These are phyloP conservation scores for Aspergillus sp. DNA, from an alignment of 2,329 filamentous ascomycete genomes.

Conservation along the genomic window DNA sequence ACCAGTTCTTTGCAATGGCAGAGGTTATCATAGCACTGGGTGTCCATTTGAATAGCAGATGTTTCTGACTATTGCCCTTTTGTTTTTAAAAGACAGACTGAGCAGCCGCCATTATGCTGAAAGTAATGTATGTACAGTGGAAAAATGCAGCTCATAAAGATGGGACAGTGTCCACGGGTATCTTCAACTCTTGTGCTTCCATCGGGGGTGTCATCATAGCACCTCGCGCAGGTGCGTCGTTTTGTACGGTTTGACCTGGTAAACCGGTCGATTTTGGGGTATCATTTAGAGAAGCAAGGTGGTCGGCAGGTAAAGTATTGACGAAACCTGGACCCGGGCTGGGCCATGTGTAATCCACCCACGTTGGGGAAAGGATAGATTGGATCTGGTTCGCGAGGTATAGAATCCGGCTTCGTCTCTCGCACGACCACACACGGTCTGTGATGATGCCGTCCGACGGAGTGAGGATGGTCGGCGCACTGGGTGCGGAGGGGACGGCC, in stretches of 20 bases:
- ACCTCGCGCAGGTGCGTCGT: neutral
- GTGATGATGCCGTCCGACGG: conserved; percentile 38
- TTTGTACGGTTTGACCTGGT: neutral
- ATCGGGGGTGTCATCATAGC: conserved; percentile 32
- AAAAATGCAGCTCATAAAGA: conserved; percentile 9
- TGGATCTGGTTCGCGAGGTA: conserved; percentile 39
- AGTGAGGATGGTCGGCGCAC: conserved; percentile 29
- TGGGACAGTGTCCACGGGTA: conserved; percentile 13
- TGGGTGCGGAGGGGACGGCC: conserved; percentile 12
- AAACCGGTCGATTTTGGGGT: neutral
- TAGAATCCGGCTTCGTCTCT: conserved; percentile 35
- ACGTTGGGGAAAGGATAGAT: conserved; percentile 39
- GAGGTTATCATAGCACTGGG: too few relatives aligned
- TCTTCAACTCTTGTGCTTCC: conserved; percentile 26
- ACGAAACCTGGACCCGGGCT: conserved; percentile 45
- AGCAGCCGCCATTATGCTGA: neutral
- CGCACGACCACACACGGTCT: conserved; percentile 41
- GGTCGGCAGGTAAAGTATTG: conserved; percentile 33
- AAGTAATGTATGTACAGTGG: neutral
- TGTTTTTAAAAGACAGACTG: neutral
- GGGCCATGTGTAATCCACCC: conserved; percentile 48
- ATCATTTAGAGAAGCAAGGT: conserved; percentile 22
- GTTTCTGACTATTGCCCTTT: neutral
- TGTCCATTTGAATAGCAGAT: too few relatives aligned
- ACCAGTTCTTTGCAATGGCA: too few relatives aligned